These are phyloP conservation scores for Trifolium pratense DNA, from an alignment of 306 rosid genomes.

Conservation along the genomic window DNA sequence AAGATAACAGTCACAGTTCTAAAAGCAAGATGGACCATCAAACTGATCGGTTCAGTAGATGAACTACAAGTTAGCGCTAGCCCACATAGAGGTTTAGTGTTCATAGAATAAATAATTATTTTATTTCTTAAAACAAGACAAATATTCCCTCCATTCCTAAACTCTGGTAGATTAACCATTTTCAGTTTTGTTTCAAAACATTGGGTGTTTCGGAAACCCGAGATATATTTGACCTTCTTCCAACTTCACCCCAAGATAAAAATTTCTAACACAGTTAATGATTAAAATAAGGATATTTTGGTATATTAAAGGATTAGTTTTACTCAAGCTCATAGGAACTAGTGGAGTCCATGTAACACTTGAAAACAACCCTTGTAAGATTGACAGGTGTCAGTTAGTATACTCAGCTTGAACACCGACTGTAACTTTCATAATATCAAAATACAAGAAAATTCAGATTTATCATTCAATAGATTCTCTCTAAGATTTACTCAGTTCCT, in stretches of 20 bases:
- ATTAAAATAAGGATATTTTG: neutral
- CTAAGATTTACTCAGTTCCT: no score
- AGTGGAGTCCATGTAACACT: no score
- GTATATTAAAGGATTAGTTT: no score
- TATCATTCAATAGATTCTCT: no score
- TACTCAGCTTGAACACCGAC: no score
- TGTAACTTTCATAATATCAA: no score
- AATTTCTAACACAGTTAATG: neutral
- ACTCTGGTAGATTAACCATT: neutral
- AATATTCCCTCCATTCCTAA: neutral
- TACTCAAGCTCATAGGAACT: no score
- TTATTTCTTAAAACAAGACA: constrained; percentile 25
- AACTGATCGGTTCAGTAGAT: constrained; percentile 8
- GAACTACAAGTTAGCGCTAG: constrained; percentile 13
- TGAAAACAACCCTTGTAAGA: no score
- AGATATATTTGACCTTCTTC: neutral
- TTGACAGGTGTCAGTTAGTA: no score
- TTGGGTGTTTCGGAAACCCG: neutral
- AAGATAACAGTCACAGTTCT: constrained; percentile 16
- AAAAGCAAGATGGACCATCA: constrained; percentile 8
- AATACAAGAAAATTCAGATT: no score
- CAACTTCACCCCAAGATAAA: neutral
- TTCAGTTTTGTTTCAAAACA: neutral
- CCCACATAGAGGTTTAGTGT: neutral
- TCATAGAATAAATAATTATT: constrained; percentile 20